phyloP scores from a whole-genome alignment of 129 eudicot species.

The Chrysanthemum lavandulifolium region DNA sequence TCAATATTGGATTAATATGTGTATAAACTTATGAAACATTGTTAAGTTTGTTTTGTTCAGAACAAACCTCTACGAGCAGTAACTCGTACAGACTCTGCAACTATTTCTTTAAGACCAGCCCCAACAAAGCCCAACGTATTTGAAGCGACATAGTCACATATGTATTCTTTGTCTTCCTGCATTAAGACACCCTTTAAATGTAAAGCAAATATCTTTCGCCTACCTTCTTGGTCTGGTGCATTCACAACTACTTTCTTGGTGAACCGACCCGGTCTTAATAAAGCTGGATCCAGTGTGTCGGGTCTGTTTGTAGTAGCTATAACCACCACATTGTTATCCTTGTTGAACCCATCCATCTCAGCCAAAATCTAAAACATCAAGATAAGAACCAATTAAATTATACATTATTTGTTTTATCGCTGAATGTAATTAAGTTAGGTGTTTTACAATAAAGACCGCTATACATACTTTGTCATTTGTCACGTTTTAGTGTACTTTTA shows the following conservation, averaged over 20 bases:
- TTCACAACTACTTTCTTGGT: no score
- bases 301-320: conserved; percentile 90
- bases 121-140: no score
- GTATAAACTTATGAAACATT: neutral
- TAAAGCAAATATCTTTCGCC: no score
- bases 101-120: no score
- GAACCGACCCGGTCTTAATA: conserved; percentile 89
- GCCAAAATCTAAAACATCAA: conserved; percentile 36
- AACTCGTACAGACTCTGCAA: no score
- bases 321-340: conserved; percentile 86
- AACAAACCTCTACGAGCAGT: no score
- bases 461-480: neutral
- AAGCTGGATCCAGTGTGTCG: conserved; percentile 89
- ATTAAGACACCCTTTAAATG: no score
- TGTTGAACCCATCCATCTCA: conserved; percentile 96
- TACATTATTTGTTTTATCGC: neutral
- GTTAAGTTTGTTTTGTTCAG: neutral
- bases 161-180: no score
- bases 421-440: no score
- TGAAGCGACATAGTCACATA: no score
- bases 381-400: neutral
- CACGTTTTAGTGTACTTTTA: neutral
- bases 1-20: neutral
- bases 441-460: neutral
- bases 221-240: no score